These are phyloP conservation scores for Sporothrix phasma DNA, from an alignment of 2,329 filamentous ascomycete genomes.

Conservation along the genomic window DNA sequence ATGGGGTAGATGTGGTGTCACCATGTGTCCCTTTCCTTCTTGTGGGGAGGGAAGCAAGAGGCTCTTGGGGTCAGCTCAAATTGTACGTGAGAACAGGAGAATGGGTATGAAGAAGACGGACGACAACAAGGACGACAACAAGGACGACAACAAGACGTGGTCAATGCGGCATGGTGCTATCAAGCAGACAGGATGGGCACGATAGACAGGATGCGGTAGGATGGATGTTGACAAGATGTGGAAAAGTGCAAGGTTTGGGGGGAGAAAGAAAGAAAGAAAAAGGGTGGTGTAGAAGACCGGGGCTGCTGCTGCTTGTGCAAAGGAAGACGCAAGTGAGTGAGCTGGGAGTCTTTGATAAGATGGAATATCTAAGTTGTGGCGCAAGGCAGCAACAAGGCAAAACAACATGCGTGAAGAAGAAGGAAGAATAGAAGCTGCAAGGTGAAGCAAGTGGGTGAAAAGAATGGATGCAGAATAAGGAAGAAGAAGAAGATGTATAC, in stretches of 20 bases:
- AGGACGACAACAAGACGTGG: too few species aligned
- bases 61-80: background rate
- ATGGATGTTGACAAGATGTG: background rate
- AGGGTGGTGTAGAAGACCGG: background rate
- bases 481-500: background rate
- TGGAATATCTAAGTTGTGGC: background rate
- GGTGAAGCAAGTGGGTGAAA: background rate
- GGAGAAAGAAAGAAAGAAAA: background rate
- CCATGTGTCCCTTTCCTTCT: background rate
- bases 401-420: background rate
- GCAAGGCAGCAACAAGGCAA: background rate
- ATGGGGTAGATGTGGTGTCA: background rate
- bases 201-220: background rate
- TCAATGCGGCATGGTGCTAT: too few species aligned
- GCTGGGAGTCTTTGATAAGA: background rate
- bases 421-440: background rate
- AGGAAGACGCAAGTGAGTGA: background rate
- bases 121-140: too few species aligned
- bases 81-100: background rate
- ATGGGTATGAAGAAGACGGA: background rate
- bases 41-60: background rate
- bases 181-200: too few species aligned
- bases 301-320: conserved; percentile 2
- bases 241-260: background rate
- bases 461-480: background rate